Percentiles rank a stretch among this genome's conserved stretches.
Conservation (phyloP, 2,329 filamentous ascomycete species). For the Aspergillus neotritici region DNA sequence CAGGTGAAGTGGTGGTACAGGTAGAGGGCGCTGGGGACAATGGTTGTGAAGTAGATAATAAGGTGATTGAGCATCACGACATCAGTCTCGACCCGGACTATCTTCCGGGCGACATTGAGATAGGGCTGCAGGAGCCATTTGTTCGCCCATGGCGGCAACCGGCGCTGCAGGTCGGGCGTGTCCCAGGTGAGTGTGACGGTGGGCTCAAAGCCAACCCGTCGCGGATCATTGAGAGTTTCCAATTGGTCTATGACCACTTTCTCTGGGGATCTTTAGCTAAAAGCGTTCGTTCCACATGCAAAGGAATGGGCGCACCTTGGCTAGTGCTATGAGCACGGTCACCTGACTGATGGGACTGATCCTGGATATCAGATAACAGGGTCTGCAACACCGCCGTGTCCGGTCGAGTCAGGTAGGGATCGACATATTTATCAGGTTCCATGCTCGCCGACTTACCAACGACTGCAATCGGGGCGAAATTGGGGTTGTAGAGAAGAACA, state of each 20-base stretch:
- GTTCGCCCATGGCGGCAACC: constrained; percentile 37
- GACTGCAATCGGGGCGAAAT: too few relatives aligned
- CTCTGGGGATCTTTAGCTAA: not conserved
- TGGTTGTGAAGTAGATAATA: constrained; percentile 63
- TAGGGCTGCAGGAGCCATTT: constrained; percentile 56
- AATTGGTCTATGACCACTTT: constrained; percentile 28
- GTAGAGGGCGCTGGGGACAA: constrained; percentile 61
- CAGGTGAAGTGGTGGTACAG: constrained; percentile 64
- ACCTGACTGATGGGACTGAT: too few relatives aligned
- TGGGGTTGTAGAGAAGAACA: too few relatives aligned
- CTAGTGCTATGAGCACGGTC: not conserved
- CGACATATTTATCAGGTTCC: constrained; percentile 27
- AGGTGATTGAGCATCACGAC: constrained; percentile 75
- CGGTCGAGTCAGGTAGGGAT: constrained; percentile 33
- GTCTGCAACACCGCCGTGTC: constrained; percentile 37
- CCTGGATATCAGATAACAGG: constrained; percentile 20
- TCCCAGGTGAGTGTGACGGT: constrained; percentile 53
- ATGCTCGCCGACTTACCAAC: constrained; percentile 9
- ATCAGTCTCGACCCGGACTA: constrained; percentile 64
- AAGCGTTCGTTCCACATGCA: too few relatives aligned
- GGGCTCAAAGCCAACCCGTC: constrained; percentile 47
- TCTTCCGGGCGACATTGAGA: constrained; percentile 47
- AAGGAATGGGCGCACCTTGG: too few relatives aligned
- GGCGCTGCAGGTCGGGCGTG: constrained; percentile 38
- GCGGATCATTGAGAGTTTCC: constrained; percentile 47